Conservation (phyloP, 2,329 filamentous ascomycete genomes). For the Paracorniculantispora psalliotae region DNA sequence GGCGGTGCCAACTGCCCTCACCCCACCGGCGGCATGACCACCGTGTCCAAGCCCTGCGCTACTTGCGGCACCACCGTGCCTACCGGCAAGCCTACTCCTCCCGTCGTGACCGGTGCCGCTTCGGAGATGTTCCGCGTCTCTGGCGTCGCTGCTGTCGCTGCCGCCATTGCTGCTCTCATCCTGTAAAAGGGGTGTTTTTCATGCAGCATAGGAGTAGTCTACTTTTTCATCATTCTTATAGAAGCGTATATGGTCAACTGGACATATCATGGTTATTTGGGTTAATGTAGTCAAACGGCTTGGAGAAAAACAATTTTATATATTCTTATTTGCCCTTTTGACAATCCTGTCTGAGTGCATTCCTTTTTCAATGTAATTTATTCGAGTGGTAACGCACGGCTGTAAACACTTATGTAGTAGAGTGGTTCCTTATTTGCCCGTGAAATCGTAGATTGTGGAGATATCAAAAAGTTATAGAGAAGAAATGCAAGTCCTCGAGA, state of each 20-base stretch:
- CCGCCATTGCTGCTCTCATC: constrained; percentile 9
- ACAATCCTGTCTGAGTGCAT: background rate
- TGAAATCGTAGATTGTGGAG: background rate
- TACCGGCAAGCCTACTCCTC: background rate
- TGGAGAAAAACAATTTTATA: background rate
- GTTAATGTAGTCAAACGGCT: background rate
- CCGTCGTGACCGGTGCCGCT: constrained; percentile 4
- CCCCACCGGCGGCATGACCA: constrained; percentile 4
- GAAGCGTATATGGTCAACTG: background rate
- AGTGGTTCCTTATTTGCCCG: too few relatives aligned
- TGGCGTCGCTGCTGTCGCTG: constrained; percentile 13
- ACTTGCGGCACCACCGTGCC: background rate
- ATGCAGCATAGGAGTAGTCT: background rate
- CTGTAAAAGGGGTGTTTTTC: background rate
- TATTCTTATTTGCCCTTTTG: constrained; percentile 5
- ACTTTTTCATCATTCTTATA: background rate
- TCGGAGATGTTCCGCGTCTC: constrained; percentile 2
- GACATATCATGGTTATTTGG: background rate
- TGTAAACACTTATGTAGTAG: background rate
- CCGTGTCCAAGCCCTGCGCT: constrained; percentile 1
- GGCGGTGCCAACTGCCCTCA: constrained; percentile 7
- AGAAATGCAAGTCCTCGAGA: background rate
- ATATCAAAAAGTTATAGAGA: background rate
- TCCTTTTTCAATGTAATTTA: background rate
- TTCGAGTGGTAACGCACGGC: background rate